phyloP scores from a whole-genome alignment of 2,329 filamentous ascomycete species.

The Stachybotrys elegans region DNA sequence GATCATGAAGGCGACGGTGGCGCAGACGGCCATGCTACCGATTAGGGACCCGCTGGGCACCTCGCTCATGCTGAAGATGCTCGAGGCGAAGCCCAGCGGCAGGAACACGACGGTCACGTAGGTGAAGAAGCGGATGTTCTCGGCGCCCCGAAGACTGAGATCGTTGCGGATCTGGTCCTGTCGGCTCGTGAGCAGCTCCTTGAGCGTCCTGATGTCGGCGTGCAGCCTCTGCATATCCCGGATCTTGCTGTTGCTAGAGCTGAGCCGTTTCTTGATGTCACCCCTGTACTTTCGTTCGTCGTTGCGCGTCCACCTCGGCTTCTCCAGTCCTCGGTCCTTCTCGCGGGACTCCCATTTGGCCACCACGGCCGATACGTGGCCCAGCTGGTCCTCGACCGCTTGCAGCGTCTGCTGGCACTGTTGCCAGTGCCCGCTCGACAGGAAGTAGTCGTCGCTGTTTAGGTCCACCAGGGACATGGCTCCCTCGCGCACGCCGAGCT shows the following conservation, averaged over 20 bases:
- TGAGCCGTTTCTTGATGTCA: not conserved
- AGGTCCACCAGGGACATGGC: not conserved
- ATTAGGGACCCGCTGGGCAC: not conserved
- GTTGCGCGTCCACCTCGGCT: slow-evolving; percentile 24
- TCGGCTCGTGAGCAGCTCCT: not conserved
- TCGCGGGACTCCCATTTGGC: slow-evolving; percentile 19
- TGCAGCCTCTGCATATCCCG: not conserved
- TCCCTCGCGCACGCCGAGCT: not conserved
- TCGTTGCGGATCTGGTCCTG: slow-evolving; percentile 9
- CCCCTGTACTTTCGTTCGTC: slow-evolving; percentile 24
- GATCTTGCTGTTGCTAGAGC: not conserved
- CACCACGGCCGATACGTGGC: not conserved
- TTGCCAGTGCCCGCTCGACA: not conserved
- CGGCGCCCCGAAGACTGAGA: slow-evolving; percentile 9
- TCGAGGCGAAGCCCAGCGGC: slow-evolving; percentile 22
- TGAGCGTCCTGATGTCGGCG: not conserved
- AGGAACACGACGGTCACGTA: slow-evolving; percentile 29
- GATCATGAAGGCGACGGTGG: not conserved
- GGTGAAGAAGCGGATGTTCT: slow-evolving; percentile 26
- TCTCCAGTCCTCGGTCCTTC: slow-evolving; percentile 16
- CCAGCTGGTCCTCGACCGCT: not conserved
- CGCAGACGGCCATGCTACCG: not conserved
- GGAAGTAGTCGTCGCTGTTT: slow-evolving; percentile 3
- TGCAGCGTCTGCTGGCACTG: slow-evolving; percentile 1
- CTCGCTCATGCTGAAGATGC: slow-evolving; percentile 24